phyloP scores from a whole-genome alignment of 192 early-diverging fungal species.

The Gryganskiella cystojenkinii region DNA sequence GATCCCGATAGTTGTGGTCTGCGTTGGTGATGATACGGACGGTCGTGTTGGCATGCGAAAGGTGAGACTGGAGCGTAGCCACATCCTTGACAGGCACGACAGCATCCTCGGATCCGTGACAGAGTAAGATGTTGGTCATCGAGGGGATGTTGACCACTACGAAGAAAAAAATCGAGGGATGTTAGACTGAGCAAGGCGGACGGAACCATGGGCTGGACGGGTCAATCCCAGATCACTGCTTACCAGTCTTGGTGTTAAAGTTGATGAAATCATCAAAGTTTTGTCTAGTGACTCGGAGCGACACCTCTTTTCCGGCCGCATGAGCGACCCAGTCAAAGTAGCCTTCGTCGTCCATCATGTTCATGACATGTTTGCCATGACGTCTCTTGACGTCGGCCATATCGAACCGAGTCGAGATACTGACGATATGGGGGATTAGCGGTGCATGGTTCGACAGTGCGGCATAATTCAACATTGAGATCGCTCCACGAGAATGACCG shows the following conservation, averaged over 20 bases:
- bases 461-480: slow-evolving; percentile 22
- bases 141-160: slow-evolving; percentile 53
- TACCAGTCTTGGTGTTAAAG: slow-evolving; percentile 16
- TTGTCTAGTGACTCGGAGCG: slow-evolving; percentile 14
- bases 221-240: background rate
- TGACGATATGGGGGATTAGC: slow-evolving; percentile 17
- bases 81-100: slow-evolving; percentile 56
- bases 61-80: slow-evolving; percentile 49
- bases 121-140: slow-evolving; percentile 57
- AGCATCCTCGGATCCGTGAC: slow-evolving; percentile 58
- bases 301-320: slow-evolving; percentile 11
- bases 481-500: slow-evolving; percentile 34
- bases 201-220: no score
- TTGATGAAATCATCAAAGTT: slow-evolving; percentile 22
- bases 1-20: slow-evolving; percentile 52
- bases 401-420: slow-evolving; percentile 19
- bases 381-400: slow-evolving; percentile 16
- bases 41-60: slow-evolving; percentile 20
- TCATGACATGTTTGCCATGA: slow-evolving; percentile 8
- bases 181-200: background rate
- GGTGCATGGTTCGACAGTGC: slow-evolving; percentile 18
- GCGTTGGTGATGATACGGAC: slow-evolving; percentile 53
- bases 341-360: slow-evolving; percentile 16
- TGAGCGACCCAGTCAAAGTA: slow-evolving; percentile 21
- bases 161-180: no score